These are phyloP conservation scores for Pseudonitzschia delicatissima DNA, from an alignment of 108 stramenopile genomes.

Conservation along the genomic window DNA sequence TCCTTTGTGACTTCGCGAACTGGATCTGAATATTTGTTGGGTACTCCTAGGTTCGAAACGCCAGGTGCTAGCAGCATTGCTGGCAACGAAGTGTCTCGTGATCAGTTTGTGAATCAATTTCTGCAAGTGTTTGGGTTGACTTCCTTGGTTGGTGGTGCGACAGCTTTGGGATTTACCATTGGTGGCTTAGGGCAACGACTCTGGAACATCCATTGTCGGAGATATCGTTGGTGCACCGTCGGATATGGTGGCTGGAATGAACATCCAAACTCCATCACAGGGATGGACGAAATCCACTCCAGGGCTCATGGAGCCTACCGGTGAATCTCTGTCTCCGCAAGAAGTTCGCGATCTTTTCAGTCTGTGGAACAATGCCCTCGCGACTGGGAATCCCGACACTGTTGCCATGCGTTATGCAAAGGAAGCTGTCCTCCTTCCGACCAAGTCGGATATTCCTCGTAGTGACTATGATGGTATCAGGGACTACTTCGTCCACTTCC, in stretches of 20 bases:
- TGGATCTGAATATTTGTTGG: conserved; percentile 21
- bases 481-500: conserved; percentile 48
- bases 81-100: conserved; percentile 1
- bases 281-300: too few relatives aligned
- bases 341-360: conserved; percentile 41
- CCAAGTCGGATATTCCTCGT: conserved; percentile 37
- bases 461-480: conserved; percentile 45
- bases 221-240: too few relatives aligned
- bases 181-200: too few relatives aligned
- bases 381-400: conserved; percentile 36
- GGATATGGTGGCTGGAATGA: too few relatives aligned
- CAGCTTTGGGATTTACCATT: conserved; percentile 15
- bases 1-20: conserved; percentile 11
- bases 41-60: conserved; percentile 9
- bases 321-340: too few relatives aligned
- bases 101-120: not conserved
- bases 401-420: conserved; percentile 41
- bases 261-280: too few relatives aligned
- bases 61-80: not conserved
- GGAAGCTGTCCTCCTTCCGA: conserved; percentile 14
- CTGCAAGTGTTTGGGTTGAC: not conserved
- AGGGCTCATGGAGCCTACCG: too few relatives aligned
- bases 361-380: conserved; percentile 55
- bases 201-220: too few relatives aligned
- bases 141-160: not conserved